A percentile compares a stretch with the other conserved stretches of the same genome.
phyloP scores from a whole-genome alignment of 208 protist species.

The Acanthamoeba royreba region DNA sequence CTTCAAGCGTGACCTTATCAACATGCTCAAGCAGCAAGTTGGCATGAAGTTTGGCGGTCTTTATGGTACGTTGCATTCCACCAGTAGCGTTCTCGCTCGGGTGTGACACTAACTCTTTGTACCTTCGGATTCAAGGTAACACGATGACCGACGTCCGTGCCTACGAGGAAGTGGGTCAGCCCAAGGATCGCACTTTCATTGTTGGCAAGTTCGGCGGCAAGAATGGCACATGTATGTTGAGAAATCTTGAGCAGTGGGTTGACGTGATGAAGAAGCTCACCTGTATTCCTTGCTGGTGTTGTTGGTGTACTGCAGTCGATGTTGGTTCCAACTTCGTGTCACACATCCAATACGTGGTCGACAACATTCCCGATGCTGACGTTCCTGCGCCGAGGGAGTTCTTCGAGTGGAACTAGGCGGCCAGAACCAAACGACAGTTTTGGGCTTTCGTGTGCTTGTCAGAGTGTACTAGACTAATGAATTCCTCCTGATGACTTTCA shows the following conservation, averaged over 20 bases:
- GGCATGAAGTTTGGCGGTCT: not conserved
- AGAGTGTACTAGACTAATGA: not conserved
- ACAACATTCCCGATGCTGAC: not conserved
- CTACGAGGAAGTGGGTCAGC: constrained; percentile 23
- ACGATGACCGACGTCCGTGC: constrained; percentile 33
- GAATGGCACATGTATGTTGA: not conserved
- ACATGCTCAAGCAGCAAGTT: not conserved
- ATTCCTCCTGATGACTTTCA: too few species aligned
- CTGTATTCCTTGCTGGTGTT: too few species aligned
- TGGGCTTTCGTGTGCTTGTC: too few species aligned
- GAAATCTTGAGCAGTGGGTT: too few species aligned
- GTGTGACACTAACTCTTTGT: too few species aligned
- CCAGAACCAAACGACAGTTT: not conserved
- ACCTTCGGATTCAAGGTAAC: too few species aligned
- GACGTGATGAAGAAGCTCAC: too few species aligned
- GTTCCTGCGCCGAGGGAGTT: constrained; percentile 20
- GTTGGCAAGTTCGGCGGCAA: constrained; percentile 33
- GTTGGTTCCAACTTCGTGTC: constrained; percentile 11
- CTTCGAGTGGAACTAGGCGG: constrained; percentile 25
- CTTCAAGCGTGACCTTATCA: constrained; percentile 47
- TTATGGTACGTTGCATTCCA: too few species aligned
- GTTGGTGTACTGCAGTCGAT: not conserved
- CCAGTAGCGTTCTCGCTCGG: too few species aligned
- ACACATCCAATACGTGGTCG: constrained; percentile 30
- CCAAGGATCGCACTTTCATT: constrained; percentile 40